These are phyloP conservation scores for Apostasia ramifera DNA, from an alignment of 106 monocot genomes.

Conservation along the genomic window DNA sequence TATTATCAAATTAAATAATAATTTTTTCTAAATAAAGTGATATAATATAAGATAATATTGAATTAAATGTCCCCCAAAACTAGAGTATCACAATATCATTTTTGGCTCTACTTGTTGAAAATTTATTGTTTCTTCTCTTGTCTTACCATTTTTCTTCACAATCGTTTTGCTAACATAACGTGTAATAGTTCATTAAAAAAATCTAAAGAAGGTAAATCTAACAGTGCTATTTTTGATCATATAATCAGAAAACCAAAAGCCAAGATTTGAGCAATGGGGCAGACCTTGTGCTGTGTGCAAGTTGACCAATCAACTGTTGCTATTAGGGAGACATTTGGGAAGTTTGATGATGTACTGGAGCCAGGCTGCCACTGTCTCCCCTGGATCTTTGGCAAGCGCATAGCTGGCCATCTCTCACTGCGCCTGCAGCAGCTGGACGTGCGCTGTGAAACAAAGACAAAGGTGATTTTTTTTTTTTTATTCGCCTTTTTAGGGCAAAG, in stretches of 20 bases:
- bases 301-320: conserved; percentile 58
- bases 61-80: too few relatives aligned
- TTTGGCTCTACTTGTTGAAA: too few relatives aligned
- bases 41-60: too few relatives aligned
- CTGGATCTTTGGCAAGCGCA: conserved; percentile 34
- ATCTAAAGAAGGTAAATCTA: too few relatives aligned
- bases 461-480: conserved; percentile 19
- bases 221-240: too few relatives aligned
- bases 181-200: too few relatives aligned
- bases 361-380: conserved; percentile 64
- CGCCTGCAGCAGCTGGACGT: conserved; percentile 63
- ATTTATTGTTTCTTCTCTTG: too few relatives aligned
- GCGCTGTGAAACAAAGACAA: conserved; percentile 51
- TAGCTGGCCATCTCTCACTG: conserved; percentile 40
- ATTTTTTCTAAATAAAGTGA: too few relatives aligned
- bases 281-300: conserved; percentile 42
- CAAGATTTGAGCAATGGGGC: conserved; percentile 23
- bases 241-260: neutral
- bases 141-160: too few relatives aligned
- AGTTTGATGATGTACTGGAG: conserved; percentile 48
- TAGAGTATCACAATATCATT: too few relatives aligned
- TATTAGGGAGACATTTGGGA: conserved; percentile 47
- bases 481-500: conserved; percentile 9
- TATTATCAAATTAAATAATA: too few relatives aligned
- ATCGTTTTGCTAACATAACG: too few relatives aligned